phyloP scores from a whole-genome alignment of 2,329 filamentous ascomycete species.

The Pseudovirgaria hyperparasitica region DNA sequence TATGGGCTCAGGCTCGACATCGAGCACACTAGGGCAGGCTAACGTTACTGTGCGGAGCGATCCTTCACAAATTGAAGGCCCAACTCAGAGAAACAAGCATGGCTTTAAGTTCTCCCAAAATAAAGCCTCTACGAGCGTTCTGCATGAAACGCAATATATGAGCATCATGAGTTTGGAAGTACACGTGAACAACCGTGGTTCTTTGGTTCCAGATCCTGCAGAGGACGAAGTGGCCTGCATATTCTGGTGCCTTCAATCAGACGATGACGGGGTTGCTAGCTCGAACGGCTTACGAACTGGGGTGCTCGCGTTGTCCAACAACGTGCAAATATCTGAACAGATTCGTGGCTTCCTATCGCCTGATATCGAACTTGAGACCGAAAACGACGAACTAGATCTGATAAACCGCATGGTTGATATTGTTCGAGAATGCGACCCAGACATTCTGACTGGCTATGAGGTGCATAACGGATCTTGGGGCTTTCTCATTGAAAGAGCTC shows the following conservation, averaged over 20 bases:
- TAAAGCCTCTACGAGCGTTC: conserved; percentile 58
- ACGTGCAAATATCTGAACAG: conserved; percentile 43
- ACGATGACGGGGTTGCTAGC: conserved; percentile 45
- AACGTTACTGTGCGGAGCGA: conserved; percentile 8
- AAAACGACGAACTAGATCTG: conserved; percentile 70
- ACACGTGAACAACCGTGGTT: conserved; percentile 76
- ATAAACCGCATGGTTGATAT: conserved; percentile 79
- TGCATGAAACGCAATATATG: conserved; percentile 87
- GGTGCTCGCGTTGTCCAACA: conserved; percentile 57
- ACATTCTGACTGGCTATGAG: conserved; percentile 89
- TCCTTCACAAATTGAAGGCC: conserved; percentile 71
- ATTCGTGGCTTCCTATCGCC: too few species aligned
- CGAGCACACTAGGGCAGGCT: too few species aligned
- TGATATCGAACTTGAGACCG: conserved; percentile 60
- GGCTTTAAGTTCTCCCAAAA: conserved; percentile 81
- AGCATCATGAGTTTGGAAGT: conserved; percentile 90
- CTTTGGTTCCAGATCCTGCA: conserved; percentile 75
- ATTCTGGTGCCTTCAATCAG: conserved; percentile 80
- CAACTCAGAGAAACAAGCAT: conserved; percentile 69
- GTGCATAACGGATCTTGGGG: conserved; percentile 92
- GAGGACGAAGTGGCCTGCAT: conserved; percentile 79
- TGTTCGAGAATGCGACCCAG: conserved; percentile 73
- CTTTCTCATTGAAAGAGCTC: conserved; percentile 81
- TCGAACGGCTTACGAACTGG: conserved; percentile 47
- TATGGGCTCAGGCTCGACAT: too few species aligned